phyloP scores from a whole-genome alignment of 164 flowering plant genomes.

The Dillenia turbinata region DNA sequence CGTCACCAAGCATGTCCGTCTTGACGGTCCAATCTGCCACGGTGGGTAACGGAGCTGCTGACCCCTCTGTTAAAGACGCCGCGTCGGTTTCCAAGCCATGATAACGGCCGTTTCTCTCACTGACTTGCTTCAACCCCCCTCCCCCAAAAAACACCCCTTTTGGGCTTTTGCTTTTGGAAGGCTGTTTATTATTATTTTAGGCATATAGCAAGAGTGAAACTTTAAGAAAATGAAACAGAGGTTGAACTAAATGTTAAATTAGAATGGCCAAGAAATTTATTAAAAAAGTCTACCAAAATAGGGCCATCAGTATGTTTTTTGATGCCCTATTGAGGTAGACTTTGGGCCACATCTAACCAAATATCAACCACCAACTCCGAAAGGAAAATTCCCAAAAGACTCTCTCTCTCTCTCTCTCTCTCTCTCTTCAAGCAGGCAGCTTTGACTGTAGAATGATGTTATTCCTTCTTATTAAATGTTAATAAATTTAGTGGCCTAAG shows the following conservation, averaged over 20 bases:
- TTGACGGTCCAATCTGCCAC: conserved; percentile 68
- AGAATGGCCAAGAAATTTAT: background rate
- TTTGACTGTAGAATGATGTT: no score
- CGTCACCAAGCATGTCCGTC: conserved; percentile 66
- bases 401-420: background rate
- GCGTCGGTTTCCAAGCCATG: conserved; percentile 69
- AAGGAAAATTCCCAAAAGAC: no score
- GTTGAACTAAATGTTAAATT: background rate
- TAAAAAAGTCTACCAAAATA: conserved; percentile 21
- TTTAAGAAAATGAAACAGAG: background rate
- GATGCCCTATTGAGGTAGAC: conserved; percentile 34
- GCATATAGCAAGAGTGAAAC: background rate
- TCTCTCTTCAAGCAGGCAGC: background rate
- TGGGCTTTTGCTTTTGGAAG: background rate
- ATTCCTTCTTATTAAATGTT: no score
- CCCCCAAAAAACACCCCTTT: background rate
- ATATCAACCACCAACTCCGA: background rate
- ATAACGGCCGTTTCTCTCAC: background rate
- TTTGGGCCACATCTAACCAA: conserved; percentile 9
- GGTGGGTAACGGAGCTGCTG: conserved; percentile 34
- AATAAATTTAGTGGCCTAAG: no score
- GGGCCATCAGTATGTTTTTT: conserved; percentile 15
- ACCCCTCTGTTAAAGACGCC: conserved; percentile 47
- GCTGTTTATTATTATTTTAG: background rate
- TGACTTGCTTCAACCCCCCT: no score